phyloP scores from a whole-genome alignment of 306 rosid genomes.

The Urtica urens region DNA sequence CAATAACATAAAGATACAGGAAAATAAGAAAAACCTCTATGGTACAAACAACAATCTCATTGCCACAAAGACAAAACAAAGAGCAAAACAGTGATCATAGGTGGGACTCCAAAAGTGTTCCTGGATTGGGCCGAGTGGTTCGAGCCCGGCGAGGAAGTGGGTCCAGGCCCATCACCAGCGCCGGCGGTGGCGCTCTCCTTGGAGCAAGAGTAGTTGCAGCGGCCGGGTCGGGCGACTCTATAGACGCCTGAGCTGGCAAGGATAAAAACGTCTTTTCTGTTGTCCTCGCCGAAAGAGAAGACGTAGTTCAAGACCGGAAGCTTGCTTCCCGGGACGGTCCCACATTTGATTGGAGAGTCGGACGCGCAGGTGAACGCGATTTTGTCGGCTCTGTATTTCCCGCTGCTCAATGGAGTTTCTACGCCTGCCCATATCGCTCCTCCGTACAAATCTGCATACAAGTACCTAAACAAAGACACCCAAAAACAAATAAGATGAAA shows the following conservation, averaged over 20 bases:
- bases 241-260: conserved; percentile 66
- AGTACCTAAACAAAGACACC: conserved; percentile 33
- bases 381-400: conserved; percentile 45
- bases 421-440: conserved; percentile 62
- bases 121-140: conserved; percentile 22
- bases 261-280: conserved; percentile 49
- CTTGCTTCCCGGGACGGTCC: conserved; percentile 34
- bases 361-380: conserved; percentile 58
- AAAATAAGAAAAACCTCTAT: too few relatives aligned
- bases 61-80: too few relatives aligned
- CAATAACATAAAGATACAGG: too few relatives aligned
- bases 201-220: conserved; percentile 55
- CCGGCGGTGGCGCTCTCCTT: conserved; percentile 46
- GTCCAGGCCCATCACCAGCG: conserved; percentile 19
- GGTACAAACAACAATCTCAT: too few relatives aligned
- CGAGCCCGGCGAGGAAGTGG: conserved; percentile 26
- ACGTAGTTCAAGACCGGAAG: conserved; percentile 57
- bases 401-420: conserved; percentile 66
- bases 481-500: background rate
- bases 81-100: too few relatives aligned
- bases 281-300: conserved; percentile 74
- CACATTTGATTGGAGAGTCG: conserved; percentile 58
- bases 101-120: conserved; percentile 8
- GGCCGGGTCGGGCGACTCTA: conserved; percentile 67
- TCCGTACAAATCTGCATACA: conserved; percentile 72